Evolutionary conservation across 108 stramenopile species (phyloP).

Genomic region (Nannochloropsis gaditana): DNA sequence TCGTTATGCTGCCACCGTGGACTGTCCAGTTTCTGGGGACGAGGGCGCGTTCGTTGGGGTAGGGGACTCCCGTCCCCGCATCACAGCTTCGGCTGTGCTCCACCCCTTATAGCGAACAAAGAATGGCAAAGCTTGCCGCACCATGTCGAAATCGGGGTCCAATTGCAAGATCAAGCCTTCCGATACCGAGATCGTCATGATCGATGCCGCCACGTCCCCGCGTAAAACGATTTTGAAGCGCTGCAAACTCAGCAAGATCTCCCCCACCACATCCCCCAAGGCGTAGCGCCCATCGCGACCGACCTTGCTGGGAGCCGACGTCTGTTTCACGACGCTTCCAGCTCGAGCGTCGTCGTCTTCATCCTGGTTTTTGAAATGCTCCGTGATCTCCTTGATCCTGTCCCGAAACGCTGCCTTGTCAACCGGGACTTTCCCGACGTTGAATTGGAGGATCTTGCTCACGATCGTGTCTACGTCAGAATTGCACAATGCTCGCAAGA

Average conservation of each 20-base stretch:
- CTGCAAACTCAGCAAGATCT: slow-evolving; percentile 17
- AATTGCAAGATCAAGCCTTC: slow-evolving; percentile 15
- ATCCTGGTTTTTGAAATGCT: background rate
- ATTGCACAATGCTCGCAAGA: background rate
- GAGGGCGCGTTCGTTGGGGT: too few relatives aligned
- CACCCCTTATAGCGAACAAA: background rate
- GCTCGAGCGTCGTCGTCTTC: background rate
- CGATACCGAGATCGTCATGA: slow-evolving; percentile 17
- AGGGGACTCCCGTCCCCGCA: background rate
- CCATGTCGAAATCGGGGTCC: slow-evolving; percentile 10
- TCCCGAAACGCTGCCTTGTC: background rate
- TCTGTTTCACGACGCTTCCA: too few relatives aligned
- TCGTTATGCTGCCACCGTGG: too few relatives aligned
- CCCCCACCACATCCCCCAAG: background rate
- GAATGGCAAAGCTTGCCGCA: slow-evolving; percentile 11
- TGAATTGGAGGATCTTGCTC: background rate
- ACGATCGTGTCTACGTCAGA: background rate
- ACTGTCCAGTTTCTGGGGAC: too few relatives aligned
- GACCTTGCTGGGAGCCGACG: too few relatives aligned
- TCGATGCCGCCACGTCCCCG: background rate
- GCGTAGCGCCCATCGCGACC: background rate
- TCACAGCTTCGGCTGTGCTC: background rate
- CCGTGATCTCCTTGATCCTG: background rate
- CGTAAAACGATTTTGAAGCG: background rate
- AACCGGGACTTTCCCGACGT: background rate